Conservation (phyloP, 371 early-diverging fungal species). For the Mucor saturninus region DNA sequence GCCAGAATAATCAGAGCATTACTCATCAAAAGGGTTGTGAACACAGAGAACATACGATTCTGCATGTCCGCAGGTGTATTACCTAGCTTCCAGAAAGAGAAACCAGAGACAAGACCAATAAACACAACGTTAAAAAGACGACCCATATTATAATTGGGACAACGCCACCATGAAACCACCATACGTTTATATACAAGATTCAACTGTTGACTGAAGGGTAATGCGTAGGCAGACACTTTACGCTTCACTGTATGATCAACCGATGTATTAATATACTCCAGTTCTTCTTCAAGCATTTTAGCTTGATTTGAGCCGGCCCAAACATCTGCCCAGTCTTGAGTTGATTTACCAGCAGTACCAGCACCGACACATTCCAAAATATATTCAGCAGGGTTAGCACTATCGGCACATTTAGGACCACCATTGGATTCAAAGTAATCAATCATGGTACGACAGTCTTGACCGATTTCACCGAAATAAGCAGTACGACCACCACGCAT, state of each 20-base stretch:
- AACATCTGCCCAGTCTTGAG: slow-evolving; percentile 64
- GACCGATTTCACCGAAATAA: slow-evolving; percentile 79
- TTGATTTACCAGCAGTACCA: slow-evolving; percentile 59
- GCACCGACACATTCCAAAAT: slow-evolving; percentile 66
- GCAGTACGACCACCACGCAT: slow-evolving; percentile 74
- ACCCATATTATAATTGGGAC: slow-evolving; percentile 70
- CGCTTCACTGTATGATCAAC: slow-evolving; percentile 29
- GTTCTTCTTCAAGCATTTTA: slow-evolving; percentile 33
- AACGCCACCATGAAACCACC: slow-evolving; percentile 66
- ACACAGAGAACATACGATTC: slow-evolving; percentile 73
- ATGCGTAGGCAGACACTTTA: slow-evolving; percentile 31
- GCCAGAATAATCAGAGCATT: slow-evolving; percentile 70
- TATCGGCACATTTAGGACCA: slow-evolving; percentile 58
- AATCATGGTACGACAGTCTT: slow-evolving; percentile 54
- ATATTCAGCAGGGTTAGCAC: slow-evolving; percentile 52
- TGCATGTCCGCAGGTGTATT: slow-evolving; percentile 64
- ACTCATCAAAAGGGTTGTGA: slow-evolving; percentile 67
- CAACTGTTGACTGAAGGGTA: slow-evolving; percentile 45
- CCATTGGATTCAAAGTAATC: slow-evolving; percentile 69
- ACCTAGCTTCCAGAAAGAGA: slow-evolving; percentile 72
- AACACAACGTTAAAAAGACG: slow-evolving; percentile 54
- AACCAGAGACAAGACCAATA: slow-evolving; percentile 69
- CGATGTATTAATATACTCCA: slow-evolving; percentile 34
- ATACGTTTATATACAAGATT: slow-evolving; percentile 63
- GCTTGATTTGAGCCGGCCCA: slow-evolving; percentile 61